phyloP scores from a whole-genome alignment of 768 basidiomycete genomes.

The Naganishia randhawae region DNA sequence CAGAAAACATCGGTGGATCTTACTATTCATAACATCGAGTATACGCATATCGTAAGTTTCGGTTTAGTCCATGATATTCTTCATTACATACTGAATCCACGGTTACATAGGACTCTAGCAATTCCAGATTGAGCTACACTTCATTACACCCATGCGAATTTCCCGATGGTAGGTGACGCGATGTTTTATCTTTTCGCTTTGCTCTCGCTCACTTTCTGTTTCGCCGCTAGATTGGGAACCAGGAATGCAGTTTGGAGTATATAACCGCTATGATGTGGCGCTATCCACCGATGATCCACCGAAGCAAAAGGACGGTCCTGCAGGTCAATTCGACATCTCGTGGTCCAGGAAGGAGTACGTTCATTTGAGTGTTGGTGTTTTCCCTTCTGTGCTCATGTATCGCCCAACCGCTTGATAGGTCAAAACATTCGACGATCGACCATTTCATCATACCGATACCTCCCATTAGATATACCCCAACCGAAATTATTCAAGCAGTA shows the following conservation, averaged over 20 bases:
- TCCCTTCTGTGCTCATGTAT: neutral
- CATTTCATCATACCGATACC: neutral
- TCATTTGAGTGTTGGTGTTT: neutral
- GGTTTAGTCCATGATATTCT: too few species aligned
- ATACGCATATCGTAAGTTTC: constrained; percentile 7
- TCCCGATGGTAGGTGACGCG: constrained; percentile 6
- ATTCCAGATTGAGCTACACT: neutral
- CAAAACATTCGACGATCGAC: constrained; percentile 2
- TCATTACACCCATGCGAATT: constrained; percentile 6
- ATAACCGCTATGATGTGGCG: neutral
- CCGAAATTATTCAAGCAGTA: constrained; percentile 6
- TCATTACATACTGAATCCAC: neutral
- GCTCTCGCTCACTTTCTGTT: neutral
- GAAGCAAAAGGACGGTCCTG: neutral
- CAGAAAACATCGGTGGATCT: neutral
- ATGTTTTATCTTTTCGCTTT: neutral
- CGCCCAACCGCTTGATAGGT: neutral
- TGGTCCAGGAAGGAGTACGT: constrained; percentile 10
- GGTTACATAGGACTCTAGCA: neutral
- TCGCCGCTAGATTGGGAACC: constrained; percentile 15
- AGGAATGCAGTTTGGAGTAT: constrained; percentile 11
- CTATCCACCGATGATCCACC: neutral
- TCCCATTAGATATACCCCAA: constrained; percentile 1
- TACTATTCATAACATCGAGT: constrained; percentile 13
- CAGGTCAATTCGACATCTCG: constrained; percentile 4